Base-by-base conservation (phyloP, 495 filamentous ascomycete species). In the Penicillium mononematosum region DNA sequence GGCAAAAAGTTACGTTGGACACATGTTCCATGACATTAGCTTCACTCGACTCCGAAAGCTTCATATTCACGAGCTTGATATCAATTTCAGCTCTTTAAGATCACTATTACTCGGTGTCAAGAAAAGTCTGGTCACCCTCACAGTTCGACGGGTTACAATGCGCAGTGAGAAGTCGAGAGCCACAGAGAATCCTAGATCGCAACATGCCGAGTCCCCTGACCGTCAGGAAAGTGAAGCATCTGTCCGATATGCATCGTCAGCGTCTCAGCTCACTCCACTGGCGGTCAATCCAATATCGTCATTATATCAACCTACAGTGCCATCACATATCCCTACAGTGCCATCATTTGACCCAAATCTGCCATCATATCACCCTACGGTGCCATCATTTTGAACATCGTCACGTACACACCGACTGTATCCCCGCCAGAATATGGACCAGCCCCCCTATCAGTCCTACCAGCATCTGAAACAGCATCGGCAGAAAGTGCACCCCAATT, bases 31-130 rank as follows among this genome's bases (percentile, higher is more conserved):
- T 45, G 19, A 41, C 41, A 22, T 52, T 39, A 41, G 41, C 48
- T 58, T 58, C 55, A 58, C 39, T 50, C 55, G 48, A 46, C 55
- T 58, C 48, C 39, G 47, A 46, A 29, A 52, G 22, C 55, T 58
- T 58, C 47, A 58, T 46, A 45, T 58, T 19, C 27, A 52, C 4
- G 16, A 54, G 56, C 49, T 59, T 29, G 36, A 54, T 42, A 49
- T 59, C 56, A n/a, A 59, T 43, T 59, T 48, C 34, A 49, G 27
- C 20, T 24, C 56, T 48, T 59, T 59, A 36, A 49, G 27, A 48
- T 59, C 56, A 48, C 50, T 53, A 25, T 44, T 48, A 41, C 34
- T 50, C 17, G 32, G 51, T 55, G 51, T 50, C 12, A 50, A 59
- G 52, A 45, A 55, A 50, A 46, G 14, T 41, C 32, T 59, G 31